Evolutionary conservation across 2,329 filamentous ascomycete species (phyloP), one percentile per base, ranked within the genome.

Genomic region (Penicillium corylophilum): DNA sequence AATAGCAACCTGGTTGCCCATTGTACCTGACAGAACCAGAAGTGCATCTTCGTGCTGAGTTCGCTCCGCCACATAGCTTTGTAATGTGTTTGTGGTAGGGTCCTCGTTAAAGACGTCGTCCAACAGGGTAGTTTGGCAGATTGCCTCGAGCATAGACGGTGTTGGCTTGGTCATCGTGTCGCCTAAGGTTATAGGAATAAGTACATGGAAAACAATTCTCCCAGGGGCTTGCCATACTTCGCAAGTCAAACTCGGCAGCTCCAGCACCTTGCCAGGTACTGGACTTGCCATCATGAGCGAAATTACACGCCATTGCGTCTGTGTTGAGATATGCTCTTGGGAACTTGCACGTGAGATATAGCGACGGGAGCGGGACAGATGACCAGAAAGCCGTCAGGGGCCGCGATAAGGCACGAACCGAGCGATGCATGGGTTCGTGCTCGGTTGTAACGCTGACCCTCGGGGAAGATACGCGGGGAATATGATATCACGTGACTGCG

Each of bases 1-100:
- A 38, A 96, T 79, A 0, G 88, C 86, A 16, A 96, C 78, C 70
- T 96, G 91, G 73, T 96, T 96, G 36, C 90, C 91, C 91, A 96
- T 96, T 4, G 92, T 96, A 3, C 93, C 93, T 0, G 89, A 94
- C 53, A 95, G 79, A 49, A 96, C 89, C 48, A 96, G 85, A 4
- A 96, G 78, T 0, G 83, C 88, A 7, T 84, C 84, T 64, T 91
- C 86, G 62, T 95, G 91, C 60, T 84, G 84, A 1, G 89, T 83
- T 3, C 95, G 79, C 28, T 80, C 68, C 16, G 90, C 89, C 40
- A 95, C 80, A 68, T 88, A 86, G 41, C 79, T 74, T 70, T 96
- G 89, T 36, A 97, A 83, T 22, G 82, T 79, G 45, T 81, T 84
- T 1, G 93, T 96, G 0, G 87, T 90, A 1, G 82, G 77, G 64